Conservation (phyloP, 192 early-diverging fungal genomes). For the Chytriomyces sp. region DNA sequence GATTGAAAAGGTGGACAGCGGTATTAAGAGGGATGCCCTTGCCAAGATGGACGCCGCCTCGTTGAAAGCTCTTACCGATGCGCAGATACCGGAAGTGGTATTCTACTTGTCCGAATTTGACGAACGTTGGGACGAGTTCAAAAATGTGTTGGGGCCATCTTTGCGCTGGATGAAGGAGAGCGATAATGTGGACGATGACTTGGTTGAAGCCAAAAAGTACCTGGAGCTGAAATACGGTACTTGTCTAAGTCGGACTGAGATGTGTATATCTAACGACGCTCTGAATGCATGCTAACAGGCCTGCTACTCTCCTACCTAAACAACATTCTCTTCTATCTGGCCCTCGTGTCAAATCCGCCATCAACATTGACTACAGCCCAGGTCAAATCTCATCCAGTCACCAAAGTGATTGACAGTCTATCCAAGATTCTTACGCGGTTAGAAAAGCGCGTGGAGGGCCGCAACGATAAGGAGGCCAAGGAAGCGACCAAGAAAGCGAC, state of each 20-base stretch:
- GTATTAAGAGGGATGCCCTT: constrained; percentile 30
- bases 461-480: constrained; percentile 40
- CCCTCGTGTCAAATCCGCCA: constrained; percentile 60
- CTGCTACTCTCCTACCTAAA: constrained; percentile 77
- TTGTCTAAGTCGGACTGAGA: neutral
- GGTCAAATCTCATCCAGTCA: constrained; percentile 72
- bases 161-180: constrained; percentile 37
- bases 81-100: constrained; percentile 40
- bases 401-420: constrained; percentile 73
- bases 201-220: constrained; percentile 36
- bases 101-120: constrained; percentile 33
- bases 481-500: constrained; percentile 41
- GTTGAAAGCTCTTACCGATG: constrained; percentile 29
- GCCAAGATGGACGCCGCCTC: constrained; percentile 26
- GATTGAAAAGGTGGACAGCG: constrained; percentile 13
- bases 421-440: constrained; percentile 71
- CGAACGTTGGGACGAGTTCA: constrained; percentile 41
- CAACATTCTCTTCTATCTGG: constrained; percentile 88
- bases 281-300: constrained; percentile 10
- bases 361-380: constrained; percentile 59
- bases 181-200: neutral
- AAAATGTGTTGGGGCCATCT: constrained; percentile 33
- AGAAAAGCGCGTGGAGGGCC: constrained; percentile 62
- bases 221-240: constrained; percentile 46
- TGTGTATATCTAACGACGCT: neutral